Base-by-base conservation (phyloP, 2,329 filamentous ascomycete genomes). In the Fusarium duplospermum region DNA sequence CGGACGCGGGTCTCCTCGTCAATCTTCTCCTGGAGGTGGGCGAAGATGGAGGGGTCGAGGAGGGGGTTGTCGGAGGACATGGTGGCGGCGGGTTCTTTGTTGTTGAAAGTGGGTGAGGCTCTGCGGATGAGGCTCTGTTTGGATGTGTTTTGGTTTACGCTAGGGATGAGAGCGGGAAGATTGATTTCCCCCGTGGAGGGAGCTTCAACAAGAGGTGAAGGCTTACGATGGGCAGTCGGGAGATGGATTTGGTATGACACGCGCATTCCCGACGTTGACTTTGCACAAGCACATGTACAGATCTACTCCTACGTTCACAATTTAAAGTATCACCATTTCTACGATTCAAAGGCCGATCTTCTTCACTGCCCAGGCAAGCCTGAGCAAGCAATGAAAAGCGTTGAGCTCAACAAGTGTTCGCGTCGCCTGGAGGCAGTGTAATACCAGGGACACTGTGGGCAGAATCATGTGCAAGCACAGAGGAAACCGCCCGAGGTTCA, bases 21-120 rank as follows among this genome's bases (percentile, higher is more conserved):
- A 78, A 98, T 94, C 83, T 95, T 95, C 68, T 89, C 86, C 84
- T 98, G 96, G 71, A 99, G 91, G 77, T 93, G 89, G 80, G 95
- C 91, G 83, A 98, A 98, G 82, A 98, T 94, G 75, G 89, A 88
- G 69, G 94, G 92, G 82, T 97, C 92, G 79, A 96, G 82, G 33
- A 86, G 83, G 57, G 77, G 77, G 10, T 80, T 79, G 13, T 81
- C 78, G 58, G 78, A 71, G 65, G 81, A 76, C 82, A 83, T 83
- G 67, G 56, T 76, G 69, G 50, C 20, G 56, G 56, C 36, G 42
- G 66, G 42, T 18, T 38, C 42, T 61, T 58, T 56, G 64, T 36
- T 64, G 64, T 35, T 62, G 35, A 31, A 31, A 33, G n/a, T 47
- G 52, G 59, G 27, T 75, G 72, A 75, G 70, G 70, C 70, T 75